These are phyloP conservation scores for Rhodomyrtus psidioides DNA, from an alignment of 441 rosid genomes.

Conservation along the genomic window DNA sequence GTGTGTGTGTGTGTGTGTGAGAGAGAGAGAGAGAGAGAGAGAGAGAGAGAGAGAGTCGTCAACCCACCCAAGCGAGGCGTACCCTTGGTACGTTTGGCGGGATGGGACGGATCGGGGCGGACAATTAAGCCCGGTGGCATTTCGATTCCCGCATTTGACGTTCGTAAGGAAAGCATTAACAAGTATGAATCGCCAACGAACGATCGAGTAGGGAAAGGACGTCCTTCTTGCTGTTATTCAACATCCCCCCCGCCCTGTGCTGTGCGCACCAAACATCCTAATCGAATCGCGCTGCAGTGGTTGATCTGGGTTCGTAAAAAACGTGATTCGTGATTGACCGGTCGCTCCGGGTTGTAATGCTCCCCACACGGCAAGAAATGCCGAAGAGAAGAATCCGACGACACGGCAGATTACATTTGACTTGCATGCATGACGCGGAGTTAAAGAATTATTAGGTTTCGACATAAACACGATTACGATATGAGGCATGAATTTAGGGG, in stretches of 20 bases:
- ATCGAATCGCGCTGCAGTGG: background rate
- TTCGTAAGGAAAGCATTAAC: background rate
- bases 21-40: no score
- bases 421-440: background rate
- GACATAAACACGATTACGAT: background rate
- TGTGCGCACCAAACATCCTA: background rate
- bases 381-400: background rate
- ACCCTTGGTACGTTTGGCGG: no score
- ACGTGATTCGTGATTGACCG: background rate
- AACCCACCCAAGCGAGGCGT: no score
- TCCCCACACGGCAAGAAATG: background rate
- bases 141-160: background rate
- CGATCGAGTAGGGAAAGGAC: background rate
- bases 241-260: background rate
- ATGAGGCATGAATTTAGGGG: background rate
- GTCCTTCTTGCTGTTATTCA: background rate
- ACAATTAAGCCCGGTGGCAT: background rate
- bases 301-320: background rate
- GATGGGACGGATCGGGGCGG: no score
- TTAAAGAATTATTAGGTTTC: background rate
- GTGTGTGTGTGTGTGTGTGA: no score
- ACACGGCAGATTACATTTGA: background rate
- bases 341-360: background rate
- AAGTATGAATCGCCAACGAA: background rate
- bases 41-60: no score